Percentiles rank a stretch among this genome's conserved stretches.
Evolutionary conservation across 2,329 filamentous ascomycete species (phyloP).

Genomic region (Colletotrichum viniferum): DNA sequence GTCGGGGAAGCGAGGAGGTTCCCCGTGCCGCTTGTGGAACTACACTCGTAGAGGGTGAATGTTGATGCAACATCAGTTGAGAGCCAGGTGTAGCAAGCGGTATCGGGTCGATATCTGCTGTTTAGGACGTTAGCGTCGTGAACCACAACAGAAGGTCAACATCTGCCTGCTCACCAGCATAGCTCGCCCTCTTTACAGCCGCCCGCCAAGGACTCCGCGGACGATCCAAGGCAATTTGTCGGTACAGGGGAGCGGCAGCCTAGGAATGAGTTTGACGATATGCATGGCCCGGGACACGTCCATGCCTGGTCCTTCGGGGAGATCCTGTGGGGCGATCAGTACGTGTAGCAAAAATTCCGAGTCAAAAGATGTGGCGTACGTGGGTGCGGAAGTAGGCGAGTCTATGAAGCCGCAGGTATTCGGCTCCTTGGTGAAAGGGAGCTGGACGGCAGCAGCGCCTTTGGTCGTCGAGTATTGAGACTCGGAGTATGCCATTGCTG

Average conservation of each 20-base stretch:
- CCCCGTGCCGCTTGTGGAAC: background rate
- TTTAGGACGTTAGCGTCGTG: background rate
- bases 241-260: background rate
- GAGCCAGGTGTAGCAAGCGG: background rate
- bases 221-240: background rate
- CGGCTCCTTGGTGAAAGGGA: background rate
- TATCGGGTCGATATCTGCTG: background rate
- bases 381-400: background rate
- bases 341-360: rapidly evolving
- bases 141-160: rapidly evolving
- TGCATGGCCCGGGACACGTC: background rate
- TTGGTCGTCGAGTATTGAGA: background rate
- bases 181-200: background rate
- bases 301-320: background rate
- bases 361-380: rapidly evolving
- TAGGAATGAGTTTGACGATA: background rate
- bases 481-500: background rate
- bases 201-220: background rate
- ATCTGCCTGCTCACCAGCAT: background rate
- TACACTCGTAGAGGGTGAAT: background rate
- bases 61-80: background rate
- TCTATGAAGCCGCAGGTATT: background rate
- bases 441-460: background rate
- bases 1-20: background rate
- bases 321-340: background rate